phyloP scores from a whole-genome alignment of 139 green algal species.

The Volvox reticuliferus region DNA sequence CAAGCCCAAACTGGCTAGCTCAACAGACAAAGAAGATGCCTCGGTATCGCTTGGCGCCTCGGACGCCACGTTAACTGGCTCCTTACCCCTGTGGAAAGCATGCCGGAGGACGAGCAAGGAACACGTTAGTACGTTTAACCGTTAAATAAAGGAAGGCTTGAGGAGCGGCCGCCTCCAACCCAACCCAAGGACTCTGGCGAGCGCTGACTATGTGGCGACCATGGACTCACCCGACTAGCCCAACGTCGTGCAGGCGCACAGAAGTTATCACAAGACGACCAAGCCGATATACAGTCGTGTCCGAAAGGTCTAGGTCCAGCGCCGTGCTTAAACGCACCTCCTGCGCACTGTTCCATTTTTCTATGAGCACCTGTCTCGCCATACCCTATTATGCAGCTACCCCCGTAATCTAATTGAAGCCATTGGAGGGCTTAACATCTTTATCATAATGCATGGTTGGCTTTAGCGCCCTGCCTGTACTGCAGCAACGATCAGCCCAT shows the following conservation, averaged over 20 bases:
- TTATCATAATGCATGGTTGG: too few relatives aligned
- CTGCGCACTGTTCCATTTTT: conserved; percentile 9
- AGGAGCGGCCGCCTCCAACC: neutral
- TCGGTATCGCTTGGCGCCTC: conserved; percentile 23
- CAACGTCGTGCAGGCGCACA: conserved; percentile 17
- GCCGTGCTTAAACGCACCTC: conserved; percentile 11
- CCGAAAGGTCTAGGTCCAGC: conserved; percentile 4
- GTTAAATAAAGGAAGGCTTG: neutral
- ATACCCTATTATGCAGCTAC: neutral
- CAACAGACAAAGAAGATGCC: neutral
- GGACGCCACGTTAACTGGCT: neutral
- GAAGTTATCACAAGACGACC: conserved; percentile 28
- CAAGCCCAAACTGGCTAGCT: conserved; percentile 11
- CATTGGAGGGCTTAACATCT: too few relatives aligned
- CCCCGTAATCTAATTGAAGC: too few relatives aligned
- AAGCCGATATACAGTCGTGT: conserved; percentile 12
- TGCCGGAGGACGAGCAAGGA: neutral
- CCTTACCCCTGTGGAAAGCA: conserved; percentile 1
- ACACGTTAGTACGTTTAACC: neutral
- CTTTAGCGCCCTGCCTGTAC: too few relatives aligned
- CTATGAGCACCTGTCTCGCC: neutral
- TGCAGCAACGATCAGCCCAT: too few relatives aligned
- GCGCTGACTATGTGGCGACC: neutral
- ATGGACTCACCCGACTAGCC: conserved; percentile 33
- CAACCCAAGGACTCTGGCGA: neutral